Evolutionary conservation across 176 grass and related monocot genomes (phyloP).

Genomic region (Aegilops speltoides): DNA sequence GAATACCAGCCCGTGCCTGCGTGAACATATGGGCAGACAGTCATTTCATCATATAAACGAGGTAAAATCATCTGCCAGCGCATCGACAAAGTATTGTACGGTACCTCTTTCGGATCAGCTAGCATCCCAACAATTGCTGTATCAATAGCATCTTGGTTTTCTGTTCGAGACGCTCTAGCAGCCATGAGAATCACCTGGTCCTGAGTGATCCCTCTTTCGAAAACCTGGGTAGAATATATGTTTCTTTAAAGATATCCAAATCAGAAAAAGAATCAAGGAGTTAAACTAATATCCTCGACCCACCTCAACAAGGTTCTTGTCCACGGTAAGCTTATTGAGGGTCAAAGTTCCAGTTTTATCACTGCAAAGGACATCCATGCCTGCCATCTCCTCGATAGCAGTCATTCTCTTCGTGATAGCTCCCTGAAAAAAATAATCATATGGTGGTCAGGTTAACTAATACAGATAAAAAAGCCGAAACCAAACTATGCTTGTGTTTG

Average conservation of each 20-base stretch:
- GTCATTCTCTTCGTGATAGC: conserved; percentile 91
- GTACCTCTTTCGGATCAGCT: conserved; percentile 79
- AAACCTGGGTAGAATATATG: no score
- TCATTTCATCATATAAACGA: not conserved
- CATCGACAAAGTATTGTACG: not conserved
- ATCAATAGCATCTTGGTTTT: conserved; percentile 88
- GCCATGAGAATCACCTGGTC: conserved; percentile 70
- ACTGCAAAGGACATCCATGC: conserved; percentile 93
- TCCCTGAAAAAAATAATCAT: conserved; percentile 37
- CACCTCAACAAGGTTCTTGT: conserved; percentile 71
- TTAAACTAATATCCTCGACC: not conserved
- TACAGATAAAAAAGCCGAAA: not conserved
- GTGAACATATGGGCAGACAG: not conserved
- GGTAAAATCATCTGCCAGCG: not conserved
- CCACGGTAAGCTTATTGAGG: conserved; percentile 71
- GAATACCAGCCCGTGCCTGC: conserved; percentile 68
- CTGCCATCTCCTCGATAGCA: conserved; percentile 91
- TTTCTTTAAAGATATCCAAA: no score
- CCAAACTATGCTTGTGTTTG: not conserved
- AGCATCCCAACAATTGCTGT: conserved; percentile 78
- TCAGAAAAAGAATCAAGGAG: not conserved
- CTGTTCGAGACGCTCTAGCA: conserved; percentile 74
- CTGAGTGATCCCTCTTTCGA: conserved; percentile 52
- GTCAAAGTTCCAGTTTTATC: conserved; percentile 81
- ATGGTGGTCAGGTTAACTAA: not conserved